A percentile compares a stretch with the other conserved stretches of the same genome.
Evolutionary conservation across 2,329 filamentous ascomycete species (phyloP).

Genomic region (Nemania sp.): DNA sequence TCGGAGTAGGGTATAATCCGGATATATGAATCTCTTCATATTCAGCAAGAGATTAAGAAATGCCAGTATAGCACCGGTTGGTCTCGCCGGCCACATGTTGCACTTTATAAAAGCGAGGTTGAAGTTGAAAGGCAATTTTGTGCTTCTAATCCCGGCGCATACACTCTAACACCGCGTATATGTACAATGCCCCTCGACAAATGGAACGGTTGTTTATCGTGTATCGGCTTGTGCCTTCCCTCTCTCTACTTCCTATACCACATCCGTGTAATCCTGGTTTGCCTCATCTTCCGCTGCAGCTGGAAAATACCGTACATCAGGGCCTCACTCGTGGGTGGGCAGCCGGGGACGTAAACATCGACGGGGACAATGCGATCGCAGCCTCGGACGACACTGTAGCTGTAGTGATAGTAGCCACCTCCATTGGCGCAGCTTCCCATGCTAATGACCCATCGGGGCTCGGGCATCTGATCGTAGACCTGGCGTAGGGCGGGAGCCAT

Average conservation of each 20-base stretch:
- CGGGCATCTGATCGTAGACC: constrained; percentile 96
- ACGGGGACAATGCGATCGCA: constrained; percentile 83
- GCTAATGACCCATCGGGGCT: constrained; percentile 85
- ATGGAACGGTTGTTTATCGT: constrained; percentile 39
- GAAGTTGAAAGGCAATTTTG: constrained; percentile 30
- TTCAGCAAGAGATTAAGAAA: neutral
- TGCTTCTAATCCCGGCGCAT: constrained; percentile 39
- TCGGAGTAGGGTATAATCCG: too few species aligned
- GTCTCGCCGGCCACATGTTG: neutral
- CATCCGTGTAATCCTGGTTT: constrained; percentile 66
- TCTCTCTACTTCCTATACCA: constrained; percentile 67
- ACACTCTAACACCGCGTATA: constrained; percentile 39
- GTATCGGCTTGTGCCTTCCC: constrained; percentile 15
- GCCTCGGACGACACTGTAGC: constrained; percentile 80
- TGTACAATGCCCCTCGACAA: constrained; percentile 44
- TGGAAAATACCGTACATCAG: constrained; percentile 79
- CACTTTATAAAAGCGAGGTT: neutral
- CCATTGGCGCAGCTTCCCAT: constrained; percentile 90
- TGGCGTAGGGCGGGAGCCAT: constrained; percentile 92
- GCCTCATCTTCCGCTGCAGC: constrained; percentile 80
- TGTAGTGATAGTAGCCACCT: constrained; percentile 89
- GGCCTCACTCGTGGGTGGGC: constrained; percentile 72
- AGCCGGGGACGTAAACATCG: constrained; percentile 83
- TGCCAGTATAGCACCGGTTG: neutral
- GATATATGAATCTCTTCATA: neutral